These are phyloP conservation scores for Sedum album DNA, from an alignment of 164 flowering plant genomes.

Conservation along the genomic window DNA sequence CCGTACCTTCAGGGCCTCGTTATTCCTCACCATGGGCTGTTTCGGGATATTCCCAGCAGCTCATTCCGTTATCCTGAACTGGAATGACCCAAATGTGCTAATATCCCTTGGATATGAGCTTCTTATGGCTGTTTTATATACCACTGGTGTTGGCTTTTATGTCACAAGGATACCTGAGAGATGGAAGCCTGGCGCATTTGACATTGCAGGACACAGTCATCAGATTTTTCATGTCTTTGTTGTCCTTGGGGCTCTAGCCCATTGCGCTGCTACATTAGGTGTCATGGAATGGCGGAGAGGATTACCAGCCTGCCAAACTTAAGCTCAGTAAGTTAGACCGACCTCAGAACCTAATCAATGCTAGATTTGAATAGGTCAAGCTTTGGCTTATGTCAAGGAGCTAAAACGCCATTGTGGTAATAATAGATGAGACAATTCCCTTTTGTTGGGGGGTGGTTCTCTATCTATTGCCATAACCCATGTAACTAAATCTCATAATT, in stretches of 20 bases:
- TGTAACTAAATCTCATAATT: no score
- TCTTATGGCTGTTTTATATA: conserved; percentile 59
- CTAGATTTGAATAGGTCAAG: neutral
- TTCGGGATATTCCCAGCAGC: conserved; percentile 75
- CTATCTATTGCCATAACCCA: no score
- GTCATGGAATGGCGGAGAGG: conserved; percentile 58
- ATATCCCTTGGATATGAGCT: conserved; percentile 62
- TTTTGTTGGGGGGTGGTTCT: no score
- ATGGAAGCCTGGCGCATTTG: conserved; percentile 90
- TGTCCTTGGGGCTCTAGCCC: conserved; percentile 73
- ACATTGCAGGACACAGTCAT: conserved; percentile 91
- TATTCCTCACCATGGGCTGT: conserved; percentile 91
- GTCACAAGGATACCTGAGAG: conserved; percentile 71
- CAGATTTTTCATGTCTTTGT: conserved; percentile 95
- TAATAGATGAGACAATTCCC: no score
- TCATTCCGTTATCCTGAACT: conserved; percentile 55
- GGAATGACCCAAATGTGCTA: conserved; percentile 40
- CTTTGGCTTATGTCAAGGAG: neutral
- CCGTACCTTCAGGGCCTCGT: conserved; percentile 54
- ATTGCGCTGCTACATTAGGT: conserved; percentile 54
- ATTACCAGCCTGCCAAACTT: conserved; percentile 24
- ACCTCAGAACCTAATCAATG: neutral
- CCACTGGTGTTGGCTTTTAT: conserved; percentile 58
- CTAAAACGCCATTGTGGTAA: neutral
- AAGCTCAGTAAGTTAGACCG: neutral